Evolutionary conservation across 1,284 basidiomycete genomes (phyloP).

Genomic region (Amylostereum areolatum): DNA sequence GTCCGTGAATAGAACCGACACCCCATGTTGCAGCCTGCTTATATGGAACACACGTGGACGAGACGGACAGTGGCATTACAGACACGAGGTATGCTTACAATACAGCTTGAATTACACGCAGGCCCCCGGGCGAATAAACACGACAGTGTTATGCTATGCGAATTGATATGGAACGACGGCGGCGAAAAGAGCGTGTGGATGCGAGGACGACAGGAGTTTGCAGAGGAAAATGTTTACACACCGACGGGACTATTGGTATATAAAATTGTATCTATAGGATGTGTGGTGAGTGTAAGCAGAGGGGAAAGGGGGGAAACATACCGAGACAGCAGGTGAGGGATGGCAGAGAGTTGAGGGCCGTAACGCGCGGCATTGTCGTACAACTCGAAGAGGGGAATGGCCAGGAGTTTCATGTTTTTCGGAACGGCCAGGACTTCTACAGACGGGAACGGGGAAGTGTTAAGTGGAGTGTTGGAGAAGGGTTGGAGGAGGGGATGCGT

Average conservation of each 20-base stretch:
- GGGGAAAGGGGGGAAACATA: constrained; percentile 29
- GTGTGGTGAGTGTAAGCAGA: not conserved
- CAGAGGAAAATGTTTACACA: no score
- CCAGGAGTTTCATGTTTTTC: constrained; percentile 97
- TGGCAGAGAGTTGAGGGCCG: constrained; percentile 90
- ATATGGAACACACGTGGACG: no score
- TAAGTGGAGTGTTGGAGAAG: not conserved
- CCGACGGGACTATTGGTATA: constrained; percentile 10
- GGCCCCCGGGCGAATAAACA: no score
- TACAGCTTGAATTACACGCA: no score
- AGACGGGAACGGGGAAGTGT: not conserved
- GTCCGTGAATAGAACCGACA: no score
- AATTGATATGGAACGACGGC: no score
- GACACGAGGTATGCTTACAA: no score
- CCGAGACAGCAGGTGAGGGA: constrained; percentile 91
- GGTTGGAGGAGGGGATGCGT: constrained; percentile 25
- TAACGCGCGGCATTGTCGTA: constrained; percentile 97
- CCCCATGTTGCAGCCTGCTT: no score
- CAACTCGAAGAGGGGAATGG: constrained; percentile 92
- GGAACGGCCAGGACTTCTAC: constrained; percentile 93
- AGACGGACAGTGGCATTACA: no score
- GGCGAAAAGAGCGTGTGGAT: no score
- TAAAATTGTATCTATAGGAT: constrained; percentile 13
- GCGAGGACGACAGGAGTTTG: no score
- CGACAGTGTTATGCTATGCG: no score